Base-by-base conservation (phyloP, 2,329 filamentous ascomycete species). In the Xylariaceae sp. region DNA sequence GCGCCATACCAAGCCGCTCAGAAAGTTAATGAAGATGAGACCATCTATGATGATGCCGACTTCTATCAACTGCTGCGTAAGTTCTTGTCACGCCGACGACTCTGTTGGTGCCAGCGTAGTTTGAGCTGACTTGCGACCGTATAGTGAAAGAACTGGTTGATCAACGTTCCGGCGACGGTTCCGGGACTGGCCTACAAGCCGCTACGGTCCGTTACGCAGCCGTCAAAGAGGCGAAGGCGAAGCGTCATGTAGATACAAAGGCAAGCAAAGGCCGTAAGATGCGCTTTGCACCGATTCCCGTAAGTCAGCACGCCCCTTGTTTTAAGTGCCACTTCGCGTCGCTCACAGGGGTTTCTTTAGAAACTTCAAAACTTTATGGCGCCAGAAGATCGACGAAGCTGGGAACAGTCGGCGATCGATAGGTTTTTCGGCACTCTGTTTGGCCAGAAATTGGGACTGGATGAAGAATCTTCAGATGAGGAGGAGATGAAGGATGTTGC, bases 301-400 rank as follows among this genome's bases (percentile, higher is more conserved):
- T 58, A 49, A 54, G 57, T 58, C 45, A 30, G 46, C 37, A 11
- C 11, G 19, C 40, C 29, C 11, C 40, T 27, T 54, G 40, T 26
- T 7, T 29, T n/a, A 6, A 35, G 12, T 45, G 37, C 8, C 19
- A 19, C 19, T n/a, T 27, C 42, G 27, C 2, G 43, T 34, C 47
- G 29, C 50, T 61, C 12, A 61, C 40, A 1, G 39, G 31, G 19
- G 19, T 7, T 48, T 9, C 91, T 97, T 97, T 92, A 97, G 75
- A 97, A 97, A 76, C 72, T 99, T 67, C 89, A 96, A 74, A 96
- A 96, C 71, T 97, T 97, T 68, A 96, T 96, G 91, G 91, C 91
- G 8, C 86, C 91, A 0, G 90, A 96, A 70, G 88, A 95, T 68
- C 78, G 89, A 51, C 80, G 87, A 3, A 73, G 71, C 12, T 99